Base-by-base conservation (phyloP, 148 eudicot species). In the Nepenthes gracilis region DNA sequence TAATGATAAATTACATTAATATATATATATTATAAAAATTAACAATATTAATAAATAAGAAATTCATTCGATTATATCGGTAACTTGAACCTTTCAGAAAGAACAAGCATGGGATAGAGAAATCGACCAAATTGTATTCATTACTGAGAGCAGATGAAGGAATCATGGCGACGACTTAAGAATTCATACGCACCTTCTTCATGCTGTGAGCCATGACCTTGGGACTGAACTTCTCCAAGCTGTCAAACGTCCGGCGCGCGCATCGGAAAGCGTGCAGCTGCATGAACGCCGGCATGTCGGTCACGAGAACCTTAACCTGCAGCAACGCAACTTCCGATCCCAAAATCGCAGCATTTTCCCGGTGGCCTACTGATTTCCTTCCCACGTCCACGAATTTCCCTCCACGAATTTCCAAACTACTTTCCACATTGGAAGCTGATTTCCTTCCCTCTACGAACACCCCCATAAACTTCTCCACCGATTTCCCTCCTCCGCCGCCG, bases 241-340 rank as follows among this genome's bases (percentile, higher is more conserved):
- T 80, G 77, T 90, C 97, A 64, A 61, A 77, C 35, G 85, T 86
- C 6, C 50, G 70, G 13, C 95, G 81, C 14, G 97, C 97, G 71
- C 86, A 86, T 58, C 81, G 72, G 45, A 84, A 84, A 2, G 97
- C 97, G 60, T 90, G 97, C 13, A 86, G 64, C 69, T 90, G 97
- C 97, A 90, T 86, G 64, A 86, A 84, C 12, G 75, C 85, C 0
- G 97, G 94, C 97, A 90, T 86, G 65, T 90, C 97, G 9, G 86
- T 82, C 2, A 90, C 95, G 35, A 86, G 70, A 12, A 86, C 86
- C 70, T 84, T 84, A 34, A 82, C 91, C 32, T 84, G 84, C 38
- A 82, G 55, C 63, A 80, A 59, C 37, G 59, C 80, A 12, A 80
- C 79, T 57, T 67, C 75, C 3, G 77, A 38, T 36, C 10, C 72